phyloP scores from a whole-genome alignment of 495 filamentous ascomycete species.

The Penicillium argentinense region DNA sequence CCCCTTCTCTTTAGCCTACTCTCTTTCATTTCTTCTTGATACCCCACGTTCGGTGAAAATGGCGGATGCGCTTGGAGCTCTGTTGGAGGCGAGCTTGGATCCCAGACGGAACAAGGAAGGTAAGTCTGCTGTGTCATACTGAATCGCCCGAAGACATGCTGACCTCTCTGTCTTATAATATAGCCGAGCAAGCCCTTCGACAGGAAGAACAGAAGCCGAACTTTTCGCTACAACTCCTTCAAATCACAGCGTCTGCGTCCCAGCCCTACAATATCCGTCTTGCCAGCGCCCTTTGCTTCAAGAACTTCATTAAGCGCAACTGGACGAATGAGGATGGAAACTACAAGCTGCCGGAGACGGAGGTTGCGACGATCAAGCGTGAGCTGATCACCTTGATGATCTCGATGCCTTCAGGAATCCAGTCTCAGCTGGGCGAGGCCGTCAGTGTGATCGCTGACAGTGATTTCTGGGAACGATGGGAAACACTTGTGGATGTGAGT shows the following conservation, averaged over 20 bases:
- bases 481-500: slow-evolving; percentile 78
- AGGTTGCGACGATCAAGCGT: slow-evolving; percentile 85
- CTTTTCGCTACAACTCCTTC: slow-evolving; percentile 85
- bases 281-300: slow-evolving; percentile 92
- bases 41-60: slow-evolving; percentile 54
- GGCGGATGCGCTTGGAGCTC: slow-evolving; percentile 69
- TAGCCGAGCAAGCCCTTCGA: slow-evolving; percentile 79
- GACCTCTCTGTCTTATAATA: slow-evolving; percentile 13
- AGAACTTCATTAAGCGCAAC: slow-evolving; percentile 93
- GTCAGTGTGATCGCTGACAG: slow-evolving; percentile 97
- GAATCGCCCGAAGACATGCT: slow-evolving; percentile 5
- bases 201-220: slow-evolving; percentile 73
- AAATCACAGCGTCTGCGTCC: slow-evolving; percentile 73
- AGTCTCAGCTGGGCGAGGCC: slow-evolving; percentile 91
- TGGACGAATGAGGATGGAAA: slow-evolving; percentile 92
- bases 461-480: slow-evolving; percentile 95
- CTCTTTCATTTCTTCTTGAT: slow-evolving; percentile 19
- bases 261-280: slow-evolving; percentile 76
- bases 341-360: slow-evolving; percentile 76
- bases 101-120: slow-evolving; percentile 85
- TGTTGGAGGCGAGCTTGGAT: slow-evolving; percentile 86
- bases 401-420: slow-evolving; percentile 78
- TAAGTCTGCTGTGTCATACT: slow-evolving; percentile 35
- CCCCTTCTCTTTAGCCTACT: slow-evolving; percentile 6
- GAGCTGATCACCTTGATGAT: slow-evolving; percentile 98